Conservation (phyloP, 257 asterid species). For the Dorcoceras hygrometricum region DNA sequence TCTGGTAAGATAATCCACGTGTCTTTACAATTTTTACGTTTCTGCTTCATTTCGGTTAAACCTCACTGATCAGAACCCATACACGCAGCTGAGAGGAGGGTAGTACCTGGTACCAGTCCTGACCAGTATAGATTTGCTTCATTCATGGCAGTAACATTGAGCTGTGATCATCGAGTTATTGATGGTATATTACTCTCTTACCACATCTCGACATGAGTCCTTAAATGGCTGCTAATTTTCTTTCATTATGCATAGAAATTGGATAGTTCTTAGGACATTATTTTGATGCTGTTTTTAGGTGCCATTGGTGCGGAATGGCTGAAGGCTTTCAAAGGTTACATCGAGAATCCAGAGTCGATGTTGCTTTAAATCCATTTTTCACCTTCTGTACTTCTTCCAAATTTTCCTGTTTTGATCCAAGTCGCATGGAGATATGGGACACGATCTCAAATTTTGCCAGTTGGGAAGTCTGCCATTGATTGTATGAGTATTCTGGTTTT, state of each 20-base stretch:
- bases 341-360: slow-evolving; percentile 93
- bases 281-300: slow-evolving; percentile 39
- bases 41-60: slow-evolving; percentile 11
- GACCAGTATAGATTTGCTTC: slow-evolving; percentile 58
- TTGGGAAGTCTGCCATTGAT: slow-evolving; percentile 12
- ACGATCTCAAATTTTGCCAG: slow-evolving; percentile 22
- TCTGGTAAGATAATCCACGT: slow-evolving; percentile 52
- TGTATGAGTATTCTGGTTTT: slow-evolving; percentile 26
- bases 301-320: slow-evolving; percentile 99
- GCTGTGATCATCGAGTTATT: slow-evolving; percentile 97
- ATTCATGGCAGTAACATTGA: slow-evolving; percentile 61
- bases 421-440: slow-evolving; percentile 2
- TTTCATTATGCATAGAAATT: slow-evolving; percentile 1
- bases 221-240: not conserved
- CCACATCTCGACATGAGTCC: not conserved
- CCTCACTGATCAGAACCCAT: slow-evolving; percentile 18
- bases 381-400: slow-evolving; percentile 2
- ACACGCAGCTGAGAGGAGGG: slow-evolving; percentile 85
- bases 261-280: slow-evolving; percentile 17
- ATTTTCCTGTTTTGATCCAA: slow-evolving; percentile 26
- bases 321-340: slow-evolving; percentile 93
- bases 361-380: slow-evolving; percentile 43
- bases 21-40: not conserved
- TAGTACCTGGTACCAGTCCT: slow-evolving; percentile 66
- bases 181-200: slow-evolving; percentile 57